These are phyloP conservation scores for Theileria annulata DNA, from an alignment of 169 alveolate genomes.

Conservation along the genomic window DNA sequence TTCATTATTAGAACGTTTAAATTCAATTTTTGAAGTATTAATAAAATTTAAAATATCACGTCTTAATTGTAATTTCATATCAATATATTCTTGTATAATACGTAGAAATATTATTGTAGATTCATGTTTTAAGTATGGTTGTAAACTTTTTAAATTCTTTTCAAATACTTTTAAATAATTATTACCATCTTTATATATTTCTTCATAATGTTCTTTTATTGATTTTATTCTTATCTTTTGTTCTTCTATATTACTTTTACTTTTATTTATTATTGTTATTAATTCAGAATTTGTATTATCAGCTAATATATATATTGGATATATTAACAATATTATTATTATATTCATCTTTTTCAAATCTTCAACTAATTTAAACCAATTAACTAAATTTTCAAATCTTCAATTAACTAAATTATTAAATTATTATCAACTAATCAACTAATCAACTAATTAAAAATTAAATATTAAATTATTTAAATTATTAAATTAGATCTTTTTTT, in stretches of 20 bases:
- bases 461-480: too few species aligned
- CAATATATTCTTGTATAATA: background rate
- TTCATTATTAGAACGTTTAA: background rate
- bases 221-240: background rate
- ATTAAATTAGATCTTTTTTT: background rate
- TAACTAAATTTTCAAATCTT: too few species aligned
- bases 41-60: background rate
- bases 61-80: background rate
- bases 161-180: background rate
- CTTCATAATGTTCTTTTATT: background rate
- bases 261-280: too few species aligned
- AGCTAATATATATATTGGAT: too few species aligned
- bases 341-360: too few species aligned
- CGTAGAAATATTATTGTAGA: background rate
- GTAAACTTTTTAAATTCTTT: background rate
- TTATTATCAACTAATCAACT: too few species aligned
- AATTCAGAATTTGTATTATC: too few species aligned
- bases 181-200: background rate
- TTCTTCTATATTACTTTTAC: too few species aligned
- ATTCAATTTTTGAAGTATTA: background rate
- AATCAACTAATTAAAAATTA: too few species aligned
- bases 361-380: too few species aligned
- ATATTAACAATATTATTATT: too few species aligned
- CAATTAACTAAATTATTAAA: too few species aligned
- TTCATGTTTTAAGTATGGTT: background rate